A percentile compares a stretch with the other conserved stretches of the same genome.
phyloP scores from a whole-genome alignment of 2,329 filamentous ascomycete genomes.

The Bipolaris oryzae region DNA sequence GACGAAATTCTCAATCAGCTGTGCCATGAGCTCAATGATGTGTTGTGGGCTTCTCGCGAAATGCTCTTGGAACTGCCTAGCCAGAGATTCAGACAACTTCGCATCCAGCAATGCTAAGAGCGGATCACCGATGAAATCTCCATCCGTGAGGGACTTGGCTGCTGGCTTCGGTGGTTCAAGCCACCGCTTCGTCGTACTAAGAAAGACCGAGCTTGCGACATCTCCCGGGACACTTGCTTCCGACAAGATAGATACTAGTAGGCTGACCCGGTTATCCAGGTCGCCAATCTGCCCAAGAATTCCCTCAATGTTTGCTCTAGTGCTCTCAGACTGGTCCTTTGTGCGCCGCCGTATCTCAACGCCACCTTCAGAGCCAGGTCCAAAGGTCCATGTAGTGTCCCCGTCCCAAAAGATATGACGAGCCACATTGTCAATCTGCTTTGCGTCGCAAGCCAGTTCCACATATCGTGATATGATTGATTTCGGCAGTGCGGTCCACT shows the following conservation, averaged over 20 bases:
- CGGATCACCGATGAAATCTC: slow-evolving; percentile 48
- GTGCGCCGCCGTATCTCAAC: slow-evolving; percentile 64
- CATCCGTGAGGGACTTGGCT: slow-evolving; percentile 31
- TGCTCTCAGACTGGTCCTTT: slow-evolving; percentile 77
- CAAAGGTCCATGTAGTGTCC: slow-evolving; percentile 60
- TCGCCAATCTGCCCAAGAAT: slow-evolving; percentile 67
- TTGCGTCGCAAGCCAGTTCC: slow-evolving; percentile 60
- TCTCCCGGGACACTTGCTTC: slow-evolving; percentile 61
- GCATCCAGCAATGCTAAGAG: slow-evolving; percentile 61
- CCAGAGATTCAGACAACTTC: slow-evolving; percentile 68
- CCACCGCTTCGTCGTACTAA: slow-evolving; percentile 65
- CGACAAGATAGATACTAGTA: slow-evolving; percentile 48
- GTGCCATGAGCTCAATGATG: slow-evolving; percentile 66
- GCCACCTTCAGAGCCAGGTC: slow-evolving; percentile 52
- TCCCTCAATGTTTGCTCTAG: slow-evolving; percentile 59
- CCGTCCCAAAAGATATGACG: slow-evolving; percentile 64
- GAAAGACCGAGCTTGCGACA: slow-evolving; percentile 63
- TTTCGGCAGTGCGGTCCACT: slow-evolving; percentile 33
- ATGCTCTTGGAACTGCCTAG: slow-evolving; percentile 66
- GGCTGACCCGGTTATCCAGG: slow-evolving; percentile 34
- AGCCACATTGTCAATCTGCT: slow-evolving; percentile 58
- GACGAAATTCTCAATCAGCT: slow-evolving; percentile 59
- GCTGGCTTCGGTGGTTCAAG: slow-evolving; percentile 44
- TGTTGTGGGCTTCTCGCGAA: slow-evolving; percentile 69
- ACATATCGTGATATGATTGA: slow-evolving; percentile 55